phyloP scores from a whole-genome alignment of 306 rosid genomes.

The Mimosa bimucronata region DNA sequence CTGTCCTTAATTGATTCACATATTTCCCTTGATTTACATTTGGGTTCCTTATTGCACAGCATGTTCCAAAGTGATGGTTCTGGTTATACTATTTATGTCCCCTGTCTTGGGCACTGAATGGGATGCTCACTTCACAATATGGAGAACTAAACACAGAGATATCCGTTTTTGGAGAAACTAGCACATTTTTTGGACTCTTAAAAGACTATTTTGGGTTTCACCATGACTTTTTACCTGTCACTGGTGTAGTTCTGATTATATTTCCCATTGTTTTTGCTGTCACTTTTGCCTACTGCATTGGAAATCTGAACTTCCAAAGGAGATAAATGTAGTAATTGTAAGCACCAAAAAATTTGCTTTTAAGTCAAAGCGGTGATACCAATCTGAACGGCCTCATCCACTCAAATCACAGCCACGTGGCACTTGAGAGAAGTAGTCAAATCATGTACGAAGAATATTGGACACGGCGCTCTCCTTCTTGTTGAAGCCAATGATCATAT shows the following conservation, averaged over 20 bases:
- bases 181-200: constrained; percentile 50
- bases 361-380: too few relatives aligned
- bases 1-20: background rate
- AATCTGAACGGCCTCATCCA: too few relatives aligned
- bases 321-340: constrained; percentile 40
- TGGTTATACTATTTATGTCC: constrained; percentile 71
- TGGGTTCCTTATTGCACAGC: constrained; percentile 53
- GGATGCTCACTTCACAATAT: constrained; percentile 66
- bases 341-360: too few relatives aligned
- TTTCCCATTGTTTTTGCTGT: constrained; percentile 51
- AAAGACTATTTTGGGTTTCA: constrained; percentile 62
- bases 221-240: constrained; percentile 45
- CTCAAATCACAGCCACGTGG: too few relatives aligned
- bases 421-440: too few relatives aligned
- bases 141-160: constrained; percentile 52
- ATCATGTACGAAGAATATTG: too few relatives aligned
- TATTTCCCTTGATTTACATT: background rate
- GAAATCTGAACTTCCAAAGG: constrained; percentile 57
- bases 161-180: constrained; percentile 48
- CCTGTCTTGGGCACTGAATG: constrained; percentile 63
- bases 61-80: constrained; percentile 77
- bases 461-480: too few relatives aligned
- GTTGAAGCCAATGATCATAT: too few relatives aligned
- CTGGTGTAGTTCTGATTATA: constrained; percentile 45
- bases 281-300: constrained; percentile 57